Evolutionary conservation across 805 yeast genomes (phyloP), one percentile per base, ranked within the genome.

Genomic region (Metschnikowia sp.): DNA sequence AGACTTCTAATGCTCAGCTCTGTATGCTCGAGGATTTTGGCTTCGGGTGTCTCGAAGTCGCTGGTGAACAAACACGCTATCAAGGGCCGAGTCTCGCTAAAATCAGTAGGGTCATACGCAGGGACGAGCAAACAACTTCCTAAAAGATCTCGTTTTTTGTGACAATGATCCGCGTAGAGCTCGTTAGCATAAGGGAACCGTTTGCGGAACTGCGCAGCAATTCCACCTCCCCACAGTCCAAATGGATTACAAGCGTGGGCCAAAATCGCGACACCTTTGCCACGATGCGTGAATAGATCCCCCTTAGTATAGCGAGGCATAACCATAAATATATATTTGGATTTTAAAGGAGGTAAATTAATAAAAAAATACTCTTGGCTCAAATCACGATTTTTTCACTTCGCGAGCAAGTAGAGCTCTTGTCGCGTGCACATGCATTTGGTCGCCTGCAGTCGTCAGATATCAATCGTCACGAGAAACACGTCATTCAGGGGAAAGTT

Each of bases 181-280:
- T 61, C 53, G 55, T 78, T 85, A 4, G 92, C 78, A 2, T 69
- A 58, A 2, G 88, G 90, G 61, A 75, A 88, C 39, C 68, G 63
- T 13, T 55, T 45, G 22, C 74, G 77, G 57, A 88, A 79, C 26
- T 66, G 77, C 3, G 70, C 71, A 0, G 96, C 96, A 2, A 88
- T 78, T 0, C 96, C 96, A 3, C 88, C 92, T 4, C 94, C 94
- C 96, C 96, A 88, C 1, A 72, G 58, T 0, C 96, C 96, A 26
- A 73, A 70, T 34, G 89, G 82, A 60, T 88, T 88, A 59, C 96
- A 88, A 0, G 96, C 82, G 61, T 88, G 96, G 1, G 86, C 86
- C 4, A 88, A 61, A 2, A 86, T 68, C 0, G 82, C 60, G 1
- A 48, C 42, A 2, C 49, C 44, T 3, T 45, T 36, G 4, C 55